phyloP scores from a whole-genome alignment of 768 basidiomycete genomes.

The Inosperma sp. region DNA sequence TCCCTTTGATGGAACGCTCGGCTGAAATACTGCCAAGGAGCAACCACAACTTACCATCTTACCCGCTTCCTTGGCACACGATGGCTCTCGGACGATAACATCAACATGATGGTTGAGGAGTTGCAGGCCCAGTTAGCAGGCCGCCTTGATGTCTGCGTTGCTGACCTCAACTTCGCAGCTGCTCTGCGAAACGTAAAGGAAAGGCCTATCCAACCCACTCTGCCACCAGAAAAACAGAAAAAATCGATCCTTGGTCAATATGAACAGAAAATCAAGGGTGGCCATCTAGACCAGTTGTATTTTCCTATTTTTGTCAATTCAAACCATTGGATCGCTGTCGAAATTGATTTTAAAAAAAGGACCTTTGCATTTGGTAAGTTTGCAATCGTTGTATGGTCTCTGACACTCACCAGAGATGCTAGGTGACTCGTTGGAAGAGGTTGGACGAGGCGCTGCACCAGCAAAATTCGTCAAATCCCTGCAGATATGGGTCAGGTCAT shows the following conservation, averaged over 20 bases:
- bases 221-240: neutral
- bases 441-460: neutral
- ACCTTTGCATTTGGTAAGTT: slow-evolving; percentile 8
- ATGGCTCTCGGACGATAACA: slow-evolving; percentile 10
- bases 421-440: slow-evolving; percentile 10
- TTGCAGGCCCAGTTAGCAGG: neutral
- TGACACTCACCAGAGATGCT: neutral
- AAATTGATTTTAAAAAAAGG: slow-evolving; percentile 8
- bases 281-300: neutral
- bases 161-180: neutral
- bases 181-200: neutral
- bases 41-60: neutral
- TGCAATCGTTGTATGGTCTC: neutral
- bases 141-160: neutral
- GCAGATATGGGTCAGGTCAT: slow-evolving; percentile 2
- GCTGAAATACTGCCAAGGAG: neutral
- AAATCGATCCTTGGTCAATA: neutral
- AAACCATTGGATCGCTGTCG: slow-evolving; percentile 10
- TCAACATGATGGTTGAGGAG: slow-evolving; percentile 9
- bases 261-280: slow-evolving; percentile 4
- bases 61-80: slow-evolving; percentile 6
- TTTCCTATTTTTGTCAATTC: slow-evolving; percentile 7
- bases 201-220: neutral
- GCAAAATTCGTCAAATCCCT: slow-evolving; percentile 1
- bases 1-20: neutral